A percentile compares a stretch with the other conserved stretches of the same genome.
Conservation (phyloP, 495 filamentous ascomycete genomes). For the Evernia prunastri region DNA sequence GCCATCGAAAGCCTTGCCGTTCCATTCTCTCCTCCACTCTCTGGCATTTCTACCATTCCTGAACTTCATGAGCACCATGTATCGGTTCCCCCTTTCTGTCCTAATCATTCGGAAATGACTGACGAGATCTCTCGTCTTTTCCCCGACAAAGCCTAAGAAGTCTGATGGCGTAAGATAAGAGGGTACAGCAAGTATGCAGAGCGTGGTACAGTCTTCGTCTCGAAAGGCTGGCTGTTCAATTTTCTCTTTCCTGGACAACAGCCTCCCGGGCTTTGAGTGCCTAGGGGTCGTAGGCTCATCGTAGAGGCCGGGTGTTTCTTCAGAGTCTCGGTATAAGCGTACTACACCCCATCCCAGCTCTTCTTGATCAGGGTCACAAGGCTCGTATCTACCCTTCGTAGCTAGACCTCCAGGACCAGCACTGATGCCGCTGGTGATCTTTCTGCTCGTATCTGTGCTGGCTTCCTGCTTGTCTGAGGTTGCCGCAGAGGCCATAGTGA, state of each 20-base stretch:
- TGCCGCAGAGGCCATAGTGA: slow-evolving; percentile 51
- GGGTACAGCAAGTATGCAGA: slow-evolving; percentile 92
- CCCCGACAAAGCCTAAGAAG: slow-evolving; percentile 87
- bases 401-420: slow-evolving; percentile 50
- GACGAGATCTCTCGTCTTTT: slow-evolving; percentile 79
- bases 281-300: slow-evolving; percentile 23
- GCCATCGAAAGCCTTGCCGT: slow-evolving; percentile 89
- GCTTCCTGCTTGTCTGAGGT: slow-evolving; percentile 21
- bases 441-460: slow-evolving; percentile 26
- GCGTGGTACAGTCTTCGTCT: slow-evolving; percentile 71
- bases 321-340: slow-evolving; percentile 81
- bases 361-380: slow-evolving; percentile 65
- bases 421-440: slow-evolving; percentile 44
- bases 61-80: slow-evolving; percentile 98
- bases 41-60: slow-evolving; percentile 63
- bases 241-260: slow-evolving; percentile 13
- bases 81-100: slow-evolving; percentile 80
- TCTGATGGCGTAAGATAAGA: slow-evolving; percentile 87
- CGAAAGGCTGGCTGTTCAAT: slow-evolving; percentile 27
- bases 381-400: slow-evolving; percentile 73
- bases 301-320: slow-evolving; percentile 58
- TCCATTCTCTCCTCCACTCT: slow-evolving; percentile 79
- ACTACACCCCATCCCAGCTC: slow-evolving; percentile 90
- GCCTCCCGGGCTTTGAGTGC: slow-evolving; percentile 16
- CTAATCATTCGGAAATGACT: slow-evolving; percentile 95